Conservation (phyloP, 352 stramenopile species). For the Phytopythium vexans region DNA sequence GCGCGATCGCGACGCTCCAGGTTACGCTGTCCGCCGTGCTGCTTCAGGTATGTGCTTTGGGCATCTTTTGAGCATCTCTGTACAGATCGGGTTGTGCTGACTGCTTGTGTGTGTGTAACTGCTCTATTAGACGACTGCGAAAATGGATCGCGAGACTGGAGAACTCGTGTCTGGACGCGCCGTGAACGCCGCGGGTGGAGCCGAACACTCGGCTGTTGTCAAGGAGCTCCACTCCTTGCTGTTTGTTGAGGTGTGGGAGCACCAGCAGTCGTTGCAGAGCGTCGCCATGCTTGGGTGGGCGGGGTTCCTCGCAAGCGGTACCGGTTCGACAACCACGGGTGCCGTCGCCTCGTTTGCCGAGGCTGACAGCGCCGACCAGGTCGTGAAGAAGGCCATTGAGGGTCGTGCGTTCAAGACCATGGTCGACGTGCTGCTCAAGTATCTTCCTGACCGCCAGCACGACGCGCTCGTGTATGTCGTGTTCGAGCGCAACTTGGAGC, state of each 20-base stretch:
- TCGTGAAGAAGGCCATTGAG: conserved; percentile 76
- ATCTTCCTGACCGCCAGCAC: conserved; percentile 67
- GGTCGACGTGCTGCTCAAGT: conserved; percentile 71
- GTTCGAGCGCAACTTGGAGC: conserved; percentile 67
- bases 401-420: conserved; percentile 65
- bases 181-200: conserved; percentile 23
- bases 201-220: conserved; percentile 48
- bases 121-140: conserved; percentile 36
- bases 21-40: conserved; percentile 61
- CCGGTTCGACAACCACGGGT: background rate
- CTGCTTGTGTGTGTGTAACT: background rate
- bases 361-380: conserved; percentile 34
- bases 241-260: conserved; percentile 61
- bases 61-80: no score
- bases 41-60: conserved; percentile 25
- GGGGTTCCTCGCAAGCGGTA: conserved; percentile 39
- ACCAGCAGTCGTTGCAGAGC: conserved; percentile 59
- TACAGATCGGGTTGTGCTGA: no score
- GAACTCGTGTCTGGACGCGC: conserved; percentile 36
- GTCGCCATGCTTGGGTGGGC: conserved; percentile 78
- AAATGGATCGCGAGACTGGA: conserved; percentile 64
- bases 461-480: conserved; percentile 68
- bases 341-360: conserved; percentile 41
- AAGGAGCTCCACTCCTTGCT: conserved; percentile 61
- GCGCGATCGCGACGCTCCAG: conserved; percentile 70